Evolutionary conservation across 2,329 filamentous ascomycete species (phyloP), one percentile per base, ranked within the genome.

Genomic region (Aureobasidium namibiae): DNA sequence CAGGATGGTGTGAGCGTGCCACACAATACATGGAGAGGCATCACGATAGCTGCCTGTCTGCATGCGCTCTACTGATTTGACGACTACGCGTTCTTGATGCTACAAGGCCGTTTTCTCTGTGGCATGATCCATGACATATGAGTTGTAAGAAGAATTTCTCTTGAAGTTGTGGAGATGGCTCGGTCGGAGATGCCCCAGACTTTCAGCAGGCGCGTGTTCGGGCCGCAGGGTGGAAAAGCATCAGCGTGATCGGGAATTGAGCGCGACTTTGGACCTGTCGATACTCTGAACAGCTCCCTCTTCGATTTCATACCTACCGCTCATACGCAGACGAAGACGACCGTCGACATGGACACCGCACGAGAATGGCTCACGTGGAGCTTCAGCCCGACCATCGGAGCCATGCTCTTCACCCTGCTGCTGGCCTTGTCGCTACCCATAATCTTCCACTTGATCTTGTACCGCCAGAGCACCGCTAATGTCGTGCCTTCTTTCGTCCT

Each of bases 401-500:
- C 76, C 61, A 81, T 97, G 67, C 65, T 85, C 62, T 70, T 92
- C 69, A 88, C 90, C 14, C 68, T 88, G 21, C 64, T 90, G 60
- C 77, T 96, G 68, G 83, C 89, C 62, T 71, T 96, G 64, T 73
- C 86, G 58, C 77, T 89, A 29, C 94, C 94, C 21, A 69, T 95
- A 56, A 70, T 95, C 58, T 79, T 96, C 49, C 94, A 97, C 76
- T 72, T 83, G 60, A 76, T 87, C 69, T 81, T 96, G 69, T 85
- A 90, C 72, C 82, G 82, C 59, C 80, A 83, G 52, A 81, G 82
- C 39, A 81, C 85, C 14, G 86, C 88, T 67, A 83, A 83, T 38
- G 80, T 79, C 14, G 81, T 88, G 26, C 90, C 92, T 52, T 87
- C 87, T 8, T 84, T 97, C 62, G 78, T 96, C 10, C 82, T 96